Conservation (phyloP, 139 green algal species). For the Chlorella sp. region DNA sequence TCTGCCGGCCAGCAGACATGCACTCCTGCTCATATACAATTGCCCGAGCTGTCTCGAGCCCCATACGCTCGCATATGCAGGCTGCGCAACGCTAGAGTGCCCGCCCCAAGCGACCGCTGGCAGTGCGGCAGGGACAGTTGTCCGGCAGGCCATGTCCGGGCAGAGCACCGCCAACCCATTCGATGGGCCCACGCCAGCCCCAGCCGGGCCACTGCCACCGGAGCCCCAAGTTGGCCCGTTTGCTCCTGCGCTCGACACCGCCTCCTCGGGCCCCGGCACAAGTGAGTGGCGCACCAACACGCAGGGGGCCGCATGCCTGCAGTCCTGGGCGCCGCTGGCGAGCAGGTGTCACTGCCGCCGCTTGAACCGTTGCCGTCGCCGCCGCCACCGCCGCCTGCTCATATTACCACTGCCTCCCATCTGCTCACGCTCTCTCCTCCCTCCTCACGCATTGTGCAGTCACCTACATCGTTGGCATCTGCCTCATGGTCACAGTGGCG, state of each 20-base stretch:
- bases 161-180: not conserved
- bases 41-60: no score
- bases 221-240: no score
- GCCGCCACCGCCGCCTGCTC: not conserved
- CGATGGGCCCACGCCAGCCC: not conserved
- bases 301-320: no score
- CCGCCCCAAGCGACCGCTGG: no score
- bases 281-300: not conserved
- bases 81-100: no score
- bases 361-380: not conserved
- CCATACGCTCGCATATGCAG: no score
- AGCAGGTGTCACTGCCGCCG: not conserved
- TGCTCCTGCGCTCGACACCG: not conserved
- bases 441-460: not conserved
- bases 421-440: not conserved
- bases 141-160: not conserved
- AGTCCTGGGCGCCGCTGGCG: no score
- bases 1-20: no score
- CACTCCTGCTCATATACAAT: no score
- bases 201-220: no score
- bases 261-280: not conserved
- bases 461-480: slow-evolving; percentile 6
- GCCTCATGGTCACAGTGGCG: not conserved
- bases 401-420: no score
- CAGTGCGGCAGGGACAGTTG: no score